Conservation (phyloP, 495 filamentous ascomycete species). For the Venustampulla echinocandica region DNA sequence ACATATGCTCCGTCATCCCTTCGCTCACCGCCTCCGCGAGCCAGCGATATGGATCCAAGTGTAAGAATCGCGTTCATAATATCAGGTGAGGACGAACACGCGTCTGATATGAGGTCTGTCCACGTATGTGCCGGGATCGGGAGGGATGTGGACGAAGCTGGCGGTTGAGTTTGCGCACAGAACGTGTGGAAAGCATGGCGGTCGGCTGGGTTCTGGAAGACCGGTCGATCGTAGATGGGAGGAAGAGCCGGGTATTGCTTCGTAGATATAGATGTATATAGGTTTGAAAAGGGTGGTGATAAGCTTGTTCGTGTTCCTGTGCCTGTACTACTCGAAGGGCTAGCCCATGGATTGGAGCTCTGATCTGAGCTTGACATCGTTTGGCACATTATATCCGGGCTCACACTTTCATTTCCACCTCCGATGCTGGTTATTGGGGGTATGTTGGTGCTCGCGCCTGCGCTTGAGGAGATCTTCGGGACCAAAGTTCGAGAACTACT, state of each 20-base stretch:
- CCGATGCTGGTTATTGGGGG: too few relatives aligned
- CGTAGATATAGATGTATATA: too few relatives aligned
- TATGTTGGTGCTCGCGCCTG: not conserved
- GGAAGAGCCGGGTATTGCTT: too few relatives aligned
- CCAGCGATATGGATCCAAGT: not conserved
- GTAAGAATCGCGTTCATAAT: not conserved
- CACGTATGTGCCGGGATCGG: not conserved
- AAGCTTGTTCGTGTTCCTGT: not conserved
- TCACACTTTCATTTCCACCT: not conserved
- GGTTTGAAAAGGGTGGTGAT: not conserved
- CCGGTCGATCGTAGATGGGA: too few relatives aligned
- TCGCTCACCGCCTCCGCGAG: not conserved
- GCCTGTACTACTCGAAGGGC: not conserved
- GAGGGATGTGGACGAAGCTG: not conserved
- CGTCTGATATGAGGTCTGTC: not conserved
- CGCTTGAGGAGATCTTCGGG: constrained; percentile 3
- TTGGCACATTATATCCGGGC: not conserved
- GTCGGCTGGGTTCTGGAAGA: not conserved
- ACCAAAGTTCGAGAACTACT: constrained; percentile 10
- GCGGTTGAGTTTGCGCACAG: not conserved
- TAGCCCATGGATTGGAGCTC: not conserved
- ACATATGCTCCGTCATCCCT: not conserved
- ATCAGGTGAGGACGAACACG: not conserved
- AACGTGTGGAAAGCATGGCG: not conserved
- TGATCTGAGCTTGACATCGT: not conserved